phyloP scores from a whole-genome alignment of 768 basidiomycete genomes.

The Cubamyces sp. region DNA sequence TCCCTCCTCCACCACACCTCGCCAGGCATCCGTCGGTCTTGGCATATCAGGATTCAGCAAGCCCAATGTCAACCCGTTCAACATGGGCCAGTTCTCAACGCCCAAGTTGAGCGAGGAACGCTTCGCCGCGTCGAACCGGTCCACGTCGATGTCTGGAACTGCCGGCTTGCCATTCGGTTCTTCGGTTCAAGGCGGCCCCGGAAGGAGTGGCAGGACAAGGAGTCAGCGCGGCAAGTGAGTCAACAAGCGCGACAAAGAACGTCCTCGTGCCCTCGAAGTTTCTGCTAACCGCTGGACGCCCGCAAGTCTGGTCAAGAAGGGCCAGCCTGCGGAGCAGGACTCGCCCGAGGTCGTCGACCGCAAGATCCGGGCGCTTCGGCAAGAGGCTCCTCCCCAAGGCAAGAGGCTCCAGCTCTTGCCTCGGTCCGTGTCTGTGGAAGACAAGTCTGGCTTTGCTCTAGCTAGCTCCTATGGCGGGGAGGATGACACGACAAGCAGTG shows the following conservation, averaged over 20 bases:
- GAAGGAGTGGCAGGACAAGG: conserved; percentile 63
- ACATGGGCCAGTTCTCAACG: conserved; percentile 74
- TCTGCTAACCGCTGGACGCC: conserved; percentile 87
- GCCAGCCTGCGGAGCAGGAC: conserved; percentile 47
- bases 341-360: conserved; percentile 88
- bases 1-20: conserved; percentile 40
- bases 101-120: conserved; percentile 74
- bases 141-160: conserved; percentile 58
- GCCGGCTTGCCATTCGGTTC: conserved; percentile 56
- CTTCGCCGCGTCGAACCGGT: conserved; percentile 56
- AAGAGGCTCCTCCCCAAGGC: conserved; percentile 59
- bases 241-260: conserved; percentile 69
- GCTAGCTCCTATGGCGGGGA: conserved; percentile 55
- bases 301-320: conserved; percentile 44
- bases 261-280: conserved; percentile 59
- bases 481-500: conserved; percentile 34
- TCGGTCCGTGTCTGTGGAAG: conserved; percentile 66
- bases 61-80: conserved; percentile 39
- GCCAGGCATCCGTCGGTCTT: conserved; percentile 55
- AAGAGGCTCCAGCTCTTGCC: conserved; percentile 77
- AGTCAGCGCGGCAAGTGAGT: conserved; percentile 92
- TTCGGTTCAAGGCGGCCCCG: conserved; percentile 51
- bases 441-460: conserved; percentile 39
- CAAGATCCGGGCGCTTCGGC: conserved; percentile 85
- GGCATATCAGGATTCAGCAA: conserved; percentile 45